Evolutionary conservation across 2,329 filamentous ascomycete species (phyloP), one percentile per base, ranked within the genome.

Genomic region (Parafenestella ontariensis): DNA sequence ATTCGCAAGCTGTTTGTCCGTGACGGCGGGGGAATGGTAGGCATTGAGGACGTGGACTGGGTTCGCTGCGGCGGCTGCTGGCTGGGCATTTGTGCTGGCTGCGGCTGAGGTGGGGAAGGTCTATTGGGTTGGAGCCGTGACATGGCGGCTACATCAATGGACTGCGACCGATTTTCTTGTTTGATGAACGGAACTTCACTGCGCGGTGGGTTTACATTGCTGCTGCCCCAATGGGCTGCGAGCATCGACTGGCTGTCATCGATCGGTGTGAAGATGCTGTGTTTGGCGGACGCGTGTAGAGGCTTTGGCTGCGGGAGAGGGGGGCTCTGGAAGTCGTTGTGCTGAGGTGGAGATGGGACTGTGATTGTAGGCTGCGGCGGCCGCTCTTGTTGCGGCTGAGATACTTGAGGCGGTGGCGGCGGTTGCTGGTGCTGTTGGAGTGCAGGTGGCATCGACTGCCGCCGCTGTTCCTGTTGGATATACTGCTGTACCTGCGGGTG

Each of bases 181-280:
- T 81, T 79, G n/a, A 70, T 82, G 40, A 76, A 68, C 8, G 52
- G 54, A n/a, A 74, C 68, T 40, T 84, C 81, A 41, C 70, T 73
- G 53, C 77, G 78, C 20, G 77, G 73, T 20, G 76, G 71, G 44
- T 83, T 76, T 60, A 80, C 80, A 28, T 55, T 64, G 44, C 87
- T 86, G 9, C 86, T 69, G 23, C 79, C 80, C 80, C 80, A 88
- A 73, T 96, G 92, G 61, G 94, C 91, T 11, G 91, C 92, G 39
- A 97, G 78, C 54, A 97, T 89, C 1, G 93, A 97, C 44, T 91
- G 86, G 66, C 90, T 92, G 72, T 96, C 93, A 68, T 98, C 95
- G 59, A 99, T 96, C 0, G 95, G 95, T 0, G 95, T 99, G 72
- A 98, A 98, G 55, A 99, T 98, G 74, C 93, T 97, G 54, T 93